These are phyloP conservation scores for Cytospora leucostoma DNA, from an alignment of 2,329 filamentous ascomycete species.

Conservation along the genomic window DNA sequence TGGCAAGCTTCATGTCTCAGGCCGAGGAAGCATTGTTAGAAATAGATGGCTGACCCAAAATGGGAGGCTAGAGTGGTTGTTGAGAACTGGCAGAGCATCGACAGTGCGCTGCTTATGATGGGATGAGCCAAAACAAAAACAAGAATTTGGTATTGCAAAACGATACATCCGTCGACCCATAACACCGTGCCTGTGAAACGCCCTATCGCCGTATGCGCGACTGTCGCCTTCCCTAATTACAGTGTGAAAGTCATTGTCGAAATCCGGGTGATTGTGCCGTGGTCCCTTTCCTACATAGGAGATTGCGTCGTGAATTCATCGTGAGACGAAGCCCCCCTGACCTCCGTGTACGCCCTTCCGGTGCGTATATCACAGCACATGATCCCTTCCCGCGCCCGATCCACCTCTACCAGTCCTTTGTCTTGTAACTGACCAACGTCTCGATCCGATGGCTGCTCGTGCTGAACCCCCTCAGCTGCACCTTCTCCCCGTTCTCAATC, in stretches of 20 bases:
- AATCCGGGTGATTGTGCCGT: not conserved
- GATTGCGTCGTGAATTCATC: not conserved
- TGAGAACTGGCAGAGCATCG: not conserved
- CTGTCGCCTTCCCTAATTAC: not conserved
- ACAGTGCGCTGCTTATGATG: not conserved
- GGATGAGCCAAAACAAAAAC: constrained; percentile 9
- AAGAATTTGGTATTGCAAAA: constrained; percentile 19
- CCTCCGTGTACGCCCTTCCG: not conserved
- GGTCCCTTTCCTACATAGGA: not conserved
- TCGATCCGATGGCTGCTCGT: constrained; percentile 93
- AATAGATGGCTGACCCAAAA: not conserved
- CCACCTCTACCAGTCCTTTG: constrained; percentile 46
- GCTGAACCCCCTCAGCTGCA: constrained; percentile 93
- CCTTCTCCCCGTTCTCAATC: constrained; percentile 90
- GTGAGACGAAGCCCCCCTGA: not conserved
- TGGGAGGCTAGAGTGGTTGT: not conserved
- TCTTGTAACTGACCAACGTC: constrained; percentile 83
- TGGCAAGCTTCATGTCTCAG: not conserved
- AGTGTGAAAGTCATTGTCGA: not conserved
- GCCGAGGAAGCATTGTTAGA: constrained; percentile 4
- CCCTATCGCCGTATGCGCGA: constrained; percentile 10
- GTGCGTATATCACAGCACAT: not conserved
- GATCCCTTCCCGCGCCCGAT: constrained; percentile 39
- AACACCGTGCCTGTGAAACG: constrained; percentile 12
- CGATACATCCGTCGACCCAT: not conserved